Evolutionary conservation across 2,329 filamentous ascomycete species (phyloP).

Genomic region (Diaporthe caulivora): DNA sequence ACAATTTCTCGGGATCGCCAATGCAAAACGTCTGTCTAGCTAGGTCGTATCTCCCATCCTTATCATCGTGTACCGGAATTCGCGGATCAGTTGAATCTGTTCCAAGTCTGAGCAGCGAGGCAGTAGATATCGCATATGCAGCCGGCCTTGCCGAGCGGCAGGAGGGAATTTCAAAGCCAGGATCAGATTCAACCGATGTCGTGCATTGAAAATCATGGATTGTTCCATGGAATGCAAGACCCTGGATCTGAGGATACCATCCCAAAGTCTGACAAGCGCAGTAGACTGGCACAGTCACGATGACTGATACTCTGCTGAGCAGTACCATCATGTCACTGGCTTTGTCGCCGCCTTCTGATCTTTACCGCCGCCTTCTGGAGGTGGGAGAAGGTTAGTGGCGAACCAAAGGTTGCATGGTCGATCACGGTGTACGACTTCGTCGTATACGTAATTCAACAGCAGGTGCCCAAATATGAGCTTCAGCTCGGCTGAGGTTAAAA

Average conservation of each 20-base stretch:
- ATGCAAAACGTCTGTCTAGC: not conserved
- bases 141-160: not conserved
- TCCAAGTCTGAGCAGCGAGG: not conserved
- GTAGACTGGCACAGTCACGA: too few relatives aligned
- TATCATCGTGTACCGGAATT: not conserved
- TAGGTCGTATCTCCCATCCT: not conserved
- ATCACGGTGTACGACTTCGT: constrained; percentile 39
- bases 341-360: not conserved
- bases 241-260: not conserved
- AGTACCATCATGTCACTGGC: not conserved
- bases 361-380: not conserved
- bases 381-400: constrained; percentile 31
- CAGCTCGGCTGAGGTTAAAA: constrained; percentile 52
- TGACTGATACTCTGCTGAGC: not conserved
- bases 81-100: not conserved
- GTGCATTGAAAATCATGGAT: not conserved
- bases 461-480: constrained; percentile 46
- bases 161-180: not conserved
- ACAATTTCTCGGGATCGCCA: not conserved
- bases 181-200: too few relatives aligned
- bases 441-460: constrained; percentile 42
- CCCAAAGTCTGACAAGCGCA: not conserved
- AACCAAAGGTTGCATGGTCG: constrained; percentile 6
- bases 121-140: not conserved
- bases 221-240: not conserved